Percentiles rank a stretch among this genome's conserved stretches.
Evolutionary conservation across 192 early-diverging fungal species (phyloP).

Genomic region (Coemansia sp.): DNA sequence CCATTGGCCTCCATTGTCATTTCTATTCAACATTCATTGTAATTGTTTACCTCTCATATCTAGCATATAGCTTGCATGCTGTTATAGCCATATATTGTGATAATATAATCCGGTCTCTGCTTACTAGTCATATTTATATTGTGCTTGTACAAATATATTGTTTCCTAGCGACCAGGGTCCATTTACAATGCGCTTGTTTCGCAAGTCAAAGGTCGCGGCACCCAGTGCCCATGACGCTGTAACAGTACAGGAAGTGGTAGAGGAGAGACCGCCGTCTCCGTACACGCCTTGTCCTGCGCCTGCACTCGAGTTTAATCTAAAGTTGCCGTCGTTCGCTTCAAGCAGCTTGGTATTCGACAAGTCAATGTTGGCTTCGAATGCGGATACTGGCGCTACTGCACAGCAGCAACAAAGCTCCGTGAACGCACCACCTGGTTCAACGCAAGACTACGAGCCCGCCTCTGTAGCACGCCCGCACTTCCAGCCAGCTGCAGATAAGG

Average conservation of each 20-base stretch:
- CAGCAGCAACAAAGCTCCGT: neutral
- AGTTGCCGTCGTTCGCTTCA: constrained; percentile 24
- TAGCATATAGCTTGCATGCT: neutral
- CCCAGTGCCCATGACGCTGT: neutral
- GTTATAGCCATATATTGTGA: neutral
- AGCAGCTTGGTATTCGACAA: constrained; percentile 11
- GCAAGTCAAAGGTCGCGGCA: constrained; percentile 32
- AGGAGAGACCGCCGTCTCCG: neutral
- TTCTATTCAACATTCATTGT: neutral
- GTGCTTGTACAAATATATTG: neutral
- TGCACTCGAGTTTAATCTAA: constrained; percentile 37
- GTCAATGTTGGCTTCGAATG: neutral
- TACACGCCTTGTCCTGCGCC: constrained; percentile 24
- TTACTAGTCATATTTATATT: neutral
- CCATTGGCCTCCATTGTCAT: neutral
- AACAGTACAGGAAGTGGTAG: neutral
- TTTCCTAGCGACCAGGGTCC: neutral
- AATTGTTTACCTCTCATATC: neutral
- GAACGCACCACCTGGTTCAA: neutral
- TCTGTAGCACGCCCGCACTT: neutral
- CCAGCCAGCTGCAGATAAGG: neutral
- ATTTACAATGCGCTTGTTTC: constrained; percentile 40
- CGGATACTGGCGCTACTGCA: neutral
- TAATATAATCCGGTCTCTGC: neutral
- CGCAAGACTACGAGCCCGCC: neutral